Percentiles rank a stretch among this genome's conserved stretches.
Conservation (phyloP, 768 basidiomycete species). For the Arthromyces matolae region DNA sequence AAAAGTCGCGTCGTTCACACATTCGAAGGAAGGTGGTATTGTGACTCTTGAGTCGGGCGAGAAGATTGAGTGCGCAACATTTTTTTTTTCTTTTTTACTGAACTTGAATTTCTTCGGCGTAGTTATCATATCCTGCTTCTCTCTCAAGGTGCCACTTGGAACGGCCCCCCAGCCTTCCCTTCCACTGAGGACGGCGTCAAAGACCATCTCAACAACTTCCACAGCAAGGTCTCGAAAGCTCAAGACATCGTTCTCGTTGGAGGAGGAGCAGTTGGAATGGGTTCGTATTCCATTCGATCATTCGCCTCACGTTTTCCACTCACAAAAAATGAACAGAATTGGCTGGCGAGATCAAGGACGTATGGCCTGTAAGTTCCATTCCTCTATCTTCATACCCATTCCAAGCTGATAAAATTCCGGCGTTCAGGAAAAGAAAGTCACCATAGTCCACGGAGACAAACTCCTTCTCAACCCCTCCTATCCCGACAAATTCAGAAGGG, state of each 20-base stretch:
- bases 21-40: conserved; percentile 30
- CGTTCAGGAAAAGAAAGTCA: conserved; percentile 45
- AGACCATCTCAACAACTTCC: conserved; percentile 26
- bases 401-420: background rate
- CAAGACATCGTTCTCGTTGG: conserved; percentile 50
- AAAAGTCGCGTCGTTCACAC: conserved; percentile 30
- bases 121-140: conserved; percentile 58
- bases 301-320: background rate
- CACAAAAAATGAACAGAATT: conserved; percentile 27
- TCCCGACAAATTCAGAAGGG: conserved; percentile 50
- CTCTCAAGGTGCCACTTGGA: conserved; percentile 54
- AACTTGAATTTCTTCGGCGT: background rate
- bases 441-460: conserved; percentile 55
- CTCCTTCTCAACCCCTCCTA: conserved; percentile 56
- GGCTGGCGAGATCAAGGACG: conserved; percentile 42
- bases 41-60: conserved; percentile 54
- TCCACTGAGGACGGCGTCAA: conserved; percentile 25
- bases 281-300: conserved; percentile 21
- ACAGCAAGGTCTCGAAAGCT: conserved; percentile 33
- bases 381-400: background rate
- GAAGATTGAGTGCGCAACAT: conserved; percentile 28
- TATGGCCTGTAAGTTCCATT: conserved; percentile 35
- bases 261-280: conserved; percentile 55
- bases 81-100: background rate
- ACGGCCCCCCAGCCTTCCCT: conserved; percentile 46